Evolutionary conservation across 116 monocot genomes (phyloP), one percentile per base, ranked within the genome.

Genomic region (Phalaenopsis hybrid): DNA sequence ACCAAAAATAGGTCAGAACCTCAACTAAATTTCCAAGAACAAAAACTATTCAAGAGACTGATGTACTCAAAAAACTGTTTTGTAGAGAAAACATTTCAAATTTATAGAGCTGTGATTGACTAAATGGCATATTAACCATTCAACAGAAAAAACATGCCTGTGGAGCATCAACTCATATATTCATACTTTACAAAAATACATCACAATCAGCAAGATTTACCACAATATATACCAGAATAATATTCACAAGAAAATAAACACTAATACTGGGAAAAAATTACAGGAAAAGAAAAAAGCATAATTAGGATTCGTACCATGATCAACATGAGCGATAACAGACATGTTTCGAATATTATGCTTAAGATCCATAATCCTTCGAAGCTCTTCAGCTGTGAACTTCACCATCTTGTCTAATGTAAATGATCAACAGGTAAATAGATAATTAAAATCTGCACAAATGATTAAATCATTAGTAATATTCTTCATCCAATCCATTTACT

Each of bases 321-420:
- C 88, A 33, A 88, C 88, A 82, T 88, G 88, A 50, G 88, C 88
- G 77, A 88, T 88, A 33, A 88, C 88, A 77, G 88, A 88, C 88
- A 88, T 88, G 46, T 88, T 88, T 13, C 88, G 74, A 41, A 88
- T 88, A 21, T 88, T 88, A 85, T 88, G 82, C 34, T 88, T 84
- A 12, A 75, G n/a, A 77, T 88, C 88, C 88, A 88, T 84, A 80
- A 88, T 88, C 80, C 82, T 77, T 3, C 88, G 85, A 10, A 88
- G 85, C 82, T 80, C 88, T 25, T 88, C 84, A 20, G 73, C 84
- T 49, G 88, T 88, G 50, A 88, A 88, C 85, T 88, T 88, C 88
- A 88, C 88, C 88, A 88, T 88, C 88, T 88, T 88, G 78, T 69
- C 76, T 50, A 76, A 50, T 63, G 34, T 78, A 76, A 45, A 80